A percentile compares a stretch with the other conserved stretches of the same genome.
Conservation (phyloP, 1,284 basidiomycete species). For the Agroathelia rolfsii region DNA sequence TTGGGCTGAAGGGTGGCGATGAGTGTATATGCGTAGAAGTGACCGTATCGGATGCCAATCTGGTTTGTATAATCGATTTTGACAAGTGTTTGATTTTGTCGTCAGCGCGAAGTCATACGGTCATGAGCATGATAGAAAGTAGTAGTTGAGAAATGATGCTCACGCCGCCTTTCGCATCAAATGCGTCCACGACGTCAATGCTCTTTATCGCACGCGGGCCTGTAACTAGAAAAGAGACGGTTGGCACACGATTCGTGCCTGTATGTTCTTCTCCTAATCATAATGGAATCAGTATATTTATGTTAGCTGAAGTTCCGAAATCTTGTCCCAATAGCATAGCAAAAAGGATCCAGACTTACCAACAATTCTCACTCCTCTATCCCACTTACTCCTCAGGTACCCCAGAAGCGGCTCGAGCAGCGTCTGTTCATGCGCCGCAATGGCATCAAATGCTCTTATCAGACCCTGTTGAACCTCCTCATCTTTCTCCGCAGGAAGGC, state of each 20-base stretch:
- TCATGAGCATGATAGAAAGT: not conserved
- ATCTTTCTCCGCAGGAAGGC: too few relatives aligned
- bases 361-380: constrained; percentile 55
- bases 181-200: constrained; percentile 50
- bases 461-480: too few relatives aligned
- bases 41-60: constrained; percentile 71
- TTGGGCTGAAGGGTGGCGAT: constrained; percentile 43
- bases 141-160: constrained; percentile 19
- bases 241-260: constrained; percentile 47
- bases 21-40: constrained; percentile 70
- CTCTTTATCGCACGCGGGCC: constrained; percentile 46
- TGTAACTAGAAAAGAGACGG: constrained; percentile 61
- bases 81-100: too few relatives aligned
- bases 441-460: constrained; percentile 29
- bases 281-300: too few relatives aligned
- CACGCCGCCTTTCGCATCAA: constrained; percentile 52
- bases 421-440: constrained; percentile 35
- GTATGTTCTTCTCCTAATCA: constrained; percentile 35
- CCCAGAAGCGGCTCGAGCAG: constrained; percentile 31
- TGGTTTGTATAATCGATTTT: constrained; percentile 20
- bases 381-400: constrained; percentile 31
- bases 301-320: too few relatives aligned
- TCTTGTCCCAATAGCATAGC: too few relatives aligned
- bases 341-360: too few relatives aligned
- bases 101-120: too few relatives aligned